These are phyloP conservation scores for Picochlorum sp. DNA, from an alignment of 139 green algal genomes.

Conservation along the genomic window DNA sequence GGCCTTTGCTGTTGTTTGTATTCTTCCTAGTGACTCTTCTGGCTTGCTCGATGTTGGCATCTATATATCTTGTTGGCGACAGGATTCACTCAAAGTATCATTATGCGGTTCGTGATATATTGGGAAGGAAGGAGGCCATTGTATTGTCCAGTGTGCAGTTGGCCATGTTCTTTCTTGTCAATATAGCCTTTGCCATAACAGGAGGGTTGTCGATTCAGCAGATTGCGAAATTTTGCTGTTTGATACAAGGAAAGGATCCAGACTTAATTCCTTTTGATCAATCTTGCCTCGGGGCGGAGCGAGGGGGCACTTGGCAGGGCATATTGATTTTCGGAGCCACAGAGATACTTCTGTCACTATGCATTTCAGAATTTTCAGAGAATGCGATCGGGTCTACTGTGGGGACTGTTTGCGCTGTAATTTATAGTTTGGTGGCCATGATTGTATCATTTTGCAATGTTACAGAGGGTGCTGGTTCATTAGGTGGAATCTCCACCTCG, in stretches of 20 bases:
- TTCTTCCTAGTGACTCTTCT: slow-evolving; percentile 11
- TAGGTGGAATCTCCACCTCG: background rate
- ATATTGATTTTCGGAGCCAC: slow-evolving; percentile 19
- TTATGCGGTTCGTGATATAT: slow-evolving; percentile 6
- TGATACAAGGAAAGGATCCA: background rate
- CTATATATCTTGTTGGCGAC: background rate
- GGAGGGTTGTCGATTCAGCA: background rate
- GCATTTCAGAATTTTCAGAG: slow-evolving; percentile 17
- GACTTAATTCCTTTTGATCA: slow-evolving; percentile 6
- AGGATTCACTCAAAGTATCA: slow-evolving; percentile 3
- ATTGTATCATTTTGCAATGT: slow-evolving; percentile 14
- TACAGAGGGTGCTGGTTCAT: background rate
- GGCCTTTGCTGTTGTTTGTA: slow-evolving; percentile 22
- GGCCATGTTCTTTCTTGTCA: background rate
- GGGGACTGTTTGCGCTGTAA: slow-evolving; percentile 16
- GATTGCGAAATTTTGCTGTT: background rate
- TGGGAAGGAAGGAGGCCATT: slow-evolving; percentile 2
- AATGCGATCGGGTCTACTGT: slow-evolving; percentile 20
- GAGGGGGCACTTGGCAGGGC: background rate
- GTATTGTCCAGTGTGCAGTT: background rate
- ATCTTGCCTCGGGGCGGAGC: slow-evolving; percentile 2
- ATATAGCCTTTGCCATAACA: background rate
- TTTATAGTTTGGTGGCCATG: slow-evolving; percentile 25
- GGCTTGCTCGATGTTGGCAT: background rate
- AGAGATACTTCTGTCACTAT: slow-evolving; percentile 26